These are phyloP conservation scores for Pseudogymnoascus sp. DNA, from an alignment of 2,329 filamentous ascomycete genomes.

Conservation along the genomic window DNA sequence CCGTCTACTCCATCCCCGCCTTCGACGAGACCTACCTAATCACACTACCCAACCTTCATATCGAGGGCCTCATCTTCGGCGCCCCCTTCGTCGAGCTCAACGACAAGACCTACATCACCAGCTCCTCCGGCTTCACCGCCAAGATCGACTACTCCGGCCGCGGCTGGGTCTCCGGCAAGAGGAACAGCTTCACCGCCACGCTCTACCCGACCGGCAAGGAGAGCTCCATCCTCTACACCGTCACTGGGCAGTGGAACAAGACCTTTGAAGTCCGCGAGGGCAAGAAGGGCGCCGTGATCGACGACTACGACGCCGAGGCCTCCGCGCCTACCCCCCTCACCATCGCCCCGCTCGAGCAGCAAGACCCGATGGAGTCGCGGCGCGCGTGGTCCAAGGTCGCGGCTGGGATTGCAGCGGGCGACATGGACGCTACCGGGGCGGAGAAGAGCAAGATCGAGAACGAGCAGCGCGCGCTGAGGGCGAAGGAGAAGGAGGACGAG, in stretches of 20 bases:
- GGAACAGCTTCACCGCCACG: constrained; percentile 76
- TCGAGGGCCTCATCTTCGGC: constrained; percentile 83
- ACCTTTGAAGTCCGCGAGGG: constrained; percentile 70
- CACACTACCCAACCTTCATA: constrained; percentile 82
- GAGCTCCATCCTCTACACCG: constrained; percentile 70
- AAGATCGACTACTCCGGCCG: constrained; percentile 91
- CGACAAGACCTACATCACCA: constrained; percentile 74
- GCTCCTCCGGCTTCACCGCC: constrained; percentile 76
- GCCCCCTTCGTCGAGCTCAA: constrained; percentile 88
- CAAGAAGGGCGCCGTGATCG: constrained; percentile 45
- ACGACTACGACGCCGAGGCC: constrained; percentile 52
- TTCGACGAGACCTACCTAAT: constrained; percentile 65
- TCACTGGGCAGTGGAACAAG: constrained; percentile 86
- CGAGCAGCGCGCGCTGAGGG: constrained; percentile 69
- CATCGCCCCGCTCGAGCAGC: constrained; percentile 64
- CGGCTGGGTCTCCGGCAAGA: constrained; percentile 92
- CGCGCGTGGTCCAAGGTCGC: constrained; percentile 85
- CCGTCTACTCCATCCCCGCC: constrained; percentile 64
- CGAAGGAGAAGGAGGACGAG: constrained; percentile 66
- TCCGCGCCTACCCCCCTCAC: constrained; percentile 57
- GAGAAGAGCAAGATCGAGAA: constrained; percentile 91
- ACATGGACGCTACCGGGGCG: constrained; percentile 69
- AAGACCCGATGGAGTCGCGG: constrained; percentile 81
- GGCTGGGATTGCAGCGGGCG: constrained; percentile 67
- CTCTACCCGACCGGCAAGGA: constrained; percentile 64